Base-by-base conservation (phyloP, 129 eudicot genomes). In the Lactuca sativa region DNA sequence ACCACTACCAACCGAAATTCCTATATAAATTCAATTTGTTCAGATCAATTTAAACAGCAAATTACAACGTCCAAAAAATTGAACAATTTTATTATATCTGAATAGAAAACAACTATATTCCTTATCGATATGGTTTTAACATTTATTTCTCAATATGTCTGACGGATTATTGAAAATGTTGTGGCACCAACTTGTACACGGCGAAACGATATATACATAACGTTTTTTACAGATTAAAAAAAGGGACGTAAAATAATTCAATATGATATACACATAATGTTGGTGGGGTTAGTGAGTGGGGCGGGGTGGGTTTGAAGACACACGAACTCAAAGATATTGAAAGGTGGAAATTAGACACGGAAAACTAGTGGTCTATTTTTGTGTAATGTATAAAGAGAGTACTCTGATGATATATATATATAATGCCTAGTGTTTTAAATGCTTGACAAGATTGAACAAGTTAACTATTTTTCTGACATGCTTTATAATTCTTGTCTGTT, bases 301-400 rank as follows among this genome's bases (percentile, higher is more conserved):
- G 43, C 34, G 17, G 4, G 14, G 14, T 32, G n/a, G 64, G 9
- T 33, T 59, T 32, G 21, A 32, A 32, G 43, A 10, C 64, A 59
- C 43, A 59, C 21, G 41, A 32, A 59, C 64, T 59, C 64, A 59
- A 32, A 11, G 54, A 49, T 49, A 49, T 49, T 49, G 54, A 49
- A 49, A 59, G 64, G 64, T 59, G 43, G 33, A 59, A 31, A 59
- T 30, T 59, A 34, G 54, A 49, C 4, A 49, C 10, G 40, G 40
- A 59, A 59, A 59, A 59, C 4, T 30, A 18, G 41, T 59, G 64
- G 64, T 59, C 43, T 34, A 59, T 59, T 59, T 59, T 59, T 32
- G 30, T 59, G 64, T 40, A 40, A 40, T 32, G 41, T 59, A 59
- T 32, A 32, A 12, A 59, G 43, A 17, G 61, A 8, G 18, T 41